Base-by-base conservation (phyloP, 139 green algal genomes). In the Trebouxia sp. region DNA sequence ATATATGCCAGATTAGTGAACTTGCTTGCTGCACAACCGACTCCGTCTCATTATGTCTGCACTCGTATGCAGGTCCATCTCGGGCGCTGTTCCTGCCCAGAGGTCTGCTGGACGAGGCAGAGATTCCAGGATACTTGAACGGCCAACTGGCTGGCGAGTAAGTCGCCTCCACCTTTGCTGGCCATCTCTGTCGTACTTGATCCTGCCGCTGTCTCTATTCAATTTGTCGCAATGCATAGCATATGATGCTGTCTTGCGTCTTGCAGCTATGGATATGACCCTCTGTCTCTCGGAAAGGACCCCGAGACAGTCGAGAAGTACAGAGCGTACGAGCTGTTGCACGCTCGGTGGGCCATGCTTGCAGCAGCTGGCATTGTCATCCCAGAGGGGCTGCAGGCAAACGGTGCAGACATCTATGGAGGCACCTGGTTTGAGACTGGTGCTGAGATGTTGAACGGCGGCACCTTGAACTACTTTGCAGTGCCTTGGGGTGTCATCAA, bases 331-430 rank as follows among this genome's bases (percentile, higher is more conserved):
- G 96, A 99, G 92, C 88, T 99, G 65, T 83, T 98, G 83, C 96
- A 99, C 83, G 95, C 91, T 15, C 93, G 96, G 65, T 99, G 96
- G 96, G 96, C 96, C 67, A 99, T 99, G 96, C 94, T 99, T 69
- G 94, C 92, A 53, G 94, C 94, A 42, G 93, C 95, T 51, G 96
- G 96, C 67, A 96, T 94, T 87, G 91, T 98, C 92, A 97, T 98
- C 85, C 96, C 96, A 12, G 96, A 99, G 89, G 94, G 93, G 78
- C 92, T 99, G 50, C 80, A 93, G 85, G 92, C 94, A 85, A 97
- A 96, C 85, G 93, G 92, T 75, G 94, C 93, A 28, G 81, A 91
- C 86, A 93, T 99, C 84, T 86, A 90, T 66, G 96, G 93, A 56
- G 93, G 89, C 35, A 94, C 88, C 76, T 99, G 95, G 94, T 98